Evolutionary conservation across 2,329 filamentous ascomycete genomes (phyloP).

Genomic region (Xylaria sp.): DNA sequence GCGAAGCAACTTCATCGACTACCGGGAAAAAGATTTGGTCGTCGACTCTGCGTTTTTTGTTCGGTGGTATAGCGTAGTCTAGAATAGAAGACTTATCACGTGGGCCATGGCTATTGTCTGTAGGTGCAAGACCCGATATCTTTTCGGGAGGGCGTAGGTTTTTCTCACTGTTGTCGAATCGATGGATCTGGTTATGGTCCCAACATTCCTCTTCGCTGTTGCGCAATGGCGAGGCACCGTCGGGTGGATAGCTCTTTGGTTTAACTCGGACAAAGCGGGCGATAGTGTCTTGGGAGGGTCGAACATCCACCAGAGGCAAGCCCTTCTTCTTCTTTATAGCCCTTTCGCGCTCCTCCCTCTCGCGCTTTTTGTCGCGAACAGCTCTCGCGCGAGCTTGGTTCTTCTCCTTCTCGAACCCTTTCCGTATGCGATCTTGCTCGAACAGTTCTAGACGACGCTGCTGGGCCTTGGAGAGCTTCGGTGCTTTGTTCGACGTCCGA

Average conservation of each 20-base stretch:
- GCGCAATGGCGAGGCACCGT: background rate
- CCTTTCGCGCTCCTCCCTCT: slow-evolving; percentile 55
- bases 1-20: background rate
- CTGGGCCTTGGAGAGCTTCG: slow-evolving; percentile 52
- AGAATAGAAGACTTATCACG: background rate
- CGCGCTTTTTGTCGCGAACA: slow-evolving; percentile 60
- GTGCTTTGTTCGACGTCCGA: slow-evolving; percentile 47
- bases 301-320: slow-evolving; percentile 58
- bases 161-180: slow-evolving; percentile 14
- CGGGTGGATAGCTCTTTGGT: slow-evolving; percentile 21
- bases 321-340: slow-evolving; percentile 59
- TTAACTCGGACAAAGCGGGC: slow-evolving; percentile 52
- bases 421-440: slow-evolving; percentile 61
- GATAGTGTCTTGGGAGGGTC: slow-evolving; percentile 64
- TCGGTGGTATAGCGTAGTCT: slow-evolving; percentile 4
- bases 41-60: slow-evolving; percentile 20
- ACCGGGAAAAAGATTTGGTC: background rate
- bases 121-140: background rate
- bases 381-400: slow-evolving; percentile 54
- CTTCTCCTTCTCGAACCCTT: slow-evolving; percentile 57
- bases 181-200: background rate
- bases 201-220: background rate
- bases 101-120: background rate
- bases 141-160: slow-evolving; percentile 4
- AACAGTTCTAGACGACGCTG: slow-evolving; percentile 47